Base-by-base conservation (phyloP, 2,329 filamentous ascomycete species). In the Cladorrhinum sp. region DNA sequence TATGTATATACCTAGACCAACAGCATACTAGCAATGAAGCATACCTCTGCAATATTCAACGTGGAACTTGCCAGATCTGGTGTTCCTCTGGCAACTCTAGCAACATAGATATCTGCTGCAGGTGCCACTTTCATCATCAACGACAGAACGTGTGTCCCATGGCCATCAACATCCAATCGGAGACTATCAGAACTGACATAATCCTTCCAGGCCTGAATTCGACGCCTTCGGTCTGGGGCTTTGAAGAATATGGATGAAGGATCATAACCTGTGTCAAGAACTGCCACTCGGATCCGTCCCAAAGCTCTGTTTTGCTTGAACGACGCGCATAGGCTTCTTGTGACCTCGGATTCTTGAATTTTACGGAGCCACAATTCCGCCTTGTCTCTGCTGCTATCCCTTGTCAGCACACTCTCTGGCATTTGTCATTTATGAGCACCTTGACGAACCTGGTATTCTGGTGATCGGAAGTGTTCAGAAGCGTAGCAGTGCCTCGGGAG, bases 331-430 rank as follows among this genome's bases (percentile, higher is more conserved):
- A 59, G 29, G 13, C 12, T 23, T 23, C 13, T 49, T 2, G 38
- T 48, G 18, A 58, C 56, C 6, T 23, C 18, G 20, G 56, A 52
- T 3, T n/a, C 20, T n/a, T 53, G 48, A 18, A 58, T 58, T 22
- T 45, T 16, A 2, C 20, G 23, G 6, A 58, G 41, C 55, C 55
- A 58, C 24, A n/a, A 13, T 32, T 51, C 6, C 10, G 55, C 4
- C 25, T 29, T 29, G 25, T n/a, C n/a, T n/a, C n/a, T n/a, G n/a
- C n/a, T n/a, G n/a, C n/a, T n/a, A n/a, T n/a, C n/a, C n/a, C n/a
- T n/a, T n/a, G n/a, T n/a, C n/a, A n/a, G n/a, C n/a, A n/a, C n/a
- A n/a, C n/a, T n/a, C n/a, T n/a, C n/a, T n/a, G n/a, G n/a, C n/a
- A n/a, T n/a, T n/a, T n/a, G n/a, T n/a, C n/a, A n/a, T n/a, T n/a